Evolutionary conservation across 2,329 filamentous ascomycete species (phyloP), one percentile per base, ranked within the genome.

Genomic region (Alternaria atra): DNA sequence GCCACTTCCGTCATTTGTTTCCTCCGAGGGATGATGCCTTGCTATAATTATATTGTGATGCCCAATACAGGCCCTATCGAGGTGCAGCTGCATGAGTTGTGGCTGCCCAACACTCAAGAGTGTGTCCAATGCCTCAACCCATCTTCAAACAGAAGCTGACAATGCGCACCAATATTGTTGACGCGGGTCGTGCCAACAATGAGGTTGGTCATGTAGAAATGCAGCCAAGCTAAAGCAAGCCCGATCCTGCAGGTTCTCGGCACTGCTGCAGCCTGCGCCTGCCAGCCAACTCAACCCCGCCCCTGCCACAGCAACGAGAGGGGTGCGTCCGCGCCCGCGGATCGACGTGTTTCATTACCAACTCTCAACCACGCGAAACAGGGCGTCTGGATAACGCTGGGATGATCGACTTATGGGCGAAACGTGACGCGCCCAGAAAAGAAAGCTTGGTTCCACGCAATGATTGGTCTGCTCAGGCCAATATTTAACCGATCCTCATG

Each of bases 41-140:
- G 42, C 43, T 29, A 29, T 15, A 7, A 13, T 30, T 40, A 50
- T 48, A 29, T 50, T 55, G 53, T 40, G 53, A 23, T 42, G 27
- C 53, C 53, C 53, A 50, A 56, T 13, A 32, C 44, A 13, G 27
- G 53, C 44, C 34, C 9, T 40, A 27, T 50, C 15, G 55, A 44
- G 48, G 27, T 29, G 17, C 32, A 34, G 52, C 30, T 58, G 55
- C 48, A 58, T 51, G 5, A 25, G 8, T 53, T 44, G 32, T 58
- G 25, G 55, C 55, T 58, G 55, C 55, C 55, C 55, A 52, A 58
- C 55, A 43, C 50, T 53, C 12, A 29, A n/a, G 10, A 40, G 57
- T 35, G 29, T 34, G 35, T 50, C 40, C 27, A 30, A 30, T 25
- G 48, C 44, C 29, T 50, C 51, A 50, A 48, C 30, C 48, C 30